A percentile compares a stretch with the other conserved stretches of the same genome.
Conservation (phyloP, 345 rosid species). For the Turnera subulata region DNA sequence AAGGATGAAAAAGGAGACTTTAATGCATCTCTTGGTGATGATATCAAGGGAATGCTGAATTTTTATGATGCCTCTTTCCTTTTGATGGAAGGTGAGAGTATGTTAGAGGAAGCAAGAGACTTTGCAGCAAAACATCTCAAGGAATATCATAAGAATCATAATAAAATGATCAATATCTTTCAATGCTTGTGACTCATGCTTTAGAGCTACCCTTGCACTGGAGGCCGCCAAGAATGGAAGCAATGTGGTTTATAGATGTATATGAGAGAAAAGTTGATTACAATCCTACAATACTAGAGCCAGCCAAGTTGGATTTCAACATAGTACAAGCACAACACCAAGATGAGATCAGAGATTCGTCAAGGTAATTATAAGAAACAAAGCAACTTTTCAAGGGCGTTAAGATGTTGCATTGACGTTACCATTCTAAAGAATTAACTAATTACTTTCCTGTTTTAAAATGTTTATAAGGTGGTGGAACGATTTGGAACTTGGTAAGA, state of each 20-base stretch:
- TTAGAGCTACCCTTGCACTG: constrained; percentile 35
- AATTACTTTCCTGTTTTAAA: too few species aligned
- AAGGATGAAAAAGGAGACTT: constrained; percentile 15
- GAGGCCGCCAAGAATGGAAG: constrained; percentile 43
- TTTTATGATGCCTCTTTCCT: constrained; percentile 21
- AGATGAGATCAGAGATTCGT: constrained; percentile 35
- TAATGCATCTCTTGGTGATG: constrained; percentile 3
- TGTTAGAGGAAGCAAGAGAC: constrained; percentile 13
- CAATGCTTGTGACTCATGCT: constrained; percentile 27
- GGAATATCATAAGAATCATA: background rate
- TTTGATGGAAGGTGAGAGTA: constrained; percentile 11
- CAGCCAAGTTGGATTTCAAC: constrained; percentile 47
- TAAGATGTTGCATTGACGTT: background rate
- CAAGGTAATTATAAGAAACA: constrained; percentile 19
- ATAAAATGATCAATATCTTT: constrained; percentile 1
- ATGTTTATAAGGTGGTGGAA: constrained; percentile 37
- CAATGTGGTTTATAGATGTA: constrained; percentile 44
- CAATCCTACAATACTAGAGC: constrained; percentile 30
- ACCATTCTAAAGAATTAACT: background rate
- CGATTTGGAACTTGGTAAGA: constrained; percentile 21
- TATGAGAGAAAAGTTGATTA: constrained; percentile 12
- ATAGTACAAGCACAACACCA: constrained; percentile 36
- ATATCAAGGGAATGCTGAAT: constrained; percentile 11
- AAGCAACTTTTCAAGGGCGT: too few species aligned
- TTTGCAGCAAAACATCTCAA: constrained; percentile 7